Evolutionary conservation across 352 stramenopile species (phyloP), one percentile per base, ranked within the genome.

Genomic region (Globisporangium alternatum): DNA sequence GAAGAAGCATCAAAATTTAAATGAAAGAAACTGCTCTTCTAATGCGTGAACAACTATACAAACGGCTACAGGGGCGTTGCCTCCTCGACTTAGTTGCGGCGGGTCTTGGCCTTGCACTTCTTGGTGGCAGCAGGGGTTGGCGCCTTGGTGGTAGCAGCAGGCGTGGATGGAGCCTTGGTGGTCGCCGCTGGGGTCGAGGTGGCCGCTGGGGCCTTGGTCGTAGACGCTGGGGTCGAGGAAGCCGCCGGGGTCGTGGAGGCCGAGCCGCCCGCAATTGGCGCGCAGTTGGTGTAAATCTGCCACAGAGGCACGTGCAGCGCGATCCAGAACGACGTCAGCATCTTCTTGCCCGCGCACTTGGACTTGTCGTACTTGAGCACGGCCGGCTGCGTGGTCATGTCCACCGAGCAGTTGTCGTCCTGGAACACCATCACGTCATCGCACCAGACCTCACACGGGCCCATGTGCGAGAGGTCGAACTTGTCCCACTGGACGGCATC

Each of bases 201-300:
- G 56, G 60, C 7, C 12, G 53, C 30, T 57, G 41, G 43, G 1
- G 33, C 33, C 33, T 39, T 39, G 3, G 55, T 58, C 2, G 52
- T 63, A 8, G 64, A 22, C 22, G 49, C 48, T 28, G 66, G 58
- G 1, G 66, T 61, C 0, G 48, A 13, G 25, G 3, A 2, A 17
- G 33, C 33, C 33, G 33, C 33, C 2, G 33, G 33, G 7, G 33
- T 12, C 33, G 7, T 39, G 33, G 33, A 13, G 33, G 33, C 60
- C 22, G 67, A 64, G 19, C 48, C 71, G 10, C 73, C 73, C 22
- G 45, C 65, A 19, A 84, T 65, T 1, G 74, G 74, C 17, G 69
- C 75, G 39, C 75, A 86, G 66, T 83, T 80, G 19, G 66, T 81
- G 60, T 76, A 83, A 45, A 82, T 69, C 54, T 86, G 75, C 77